Conservation (phyloP, 2,329 filamentous ascomycete genomes). For the Penicillium sp. region DNA sequence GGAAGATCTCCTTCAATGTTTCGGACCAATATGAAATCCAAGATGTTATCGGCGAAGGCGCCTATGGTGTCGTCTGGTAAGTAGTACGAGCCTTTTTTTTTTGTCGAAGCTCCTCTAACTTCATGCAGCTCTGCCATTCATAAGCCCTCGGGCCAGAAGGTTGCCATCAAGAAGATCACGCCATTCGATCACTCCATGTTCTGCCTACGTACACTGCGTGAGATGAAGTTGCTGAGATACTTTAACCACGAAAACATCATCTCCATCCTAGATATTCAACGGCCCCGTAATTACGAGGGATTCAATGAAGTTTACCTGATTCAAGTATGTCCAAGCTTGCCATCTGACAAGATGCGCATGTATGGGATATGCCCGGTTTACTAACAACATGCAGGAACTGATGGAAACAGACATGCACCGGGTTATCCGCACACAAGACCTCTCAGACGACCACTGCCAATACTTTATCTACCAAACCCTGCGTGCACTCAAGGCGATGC, state of each 20-base stretch:
- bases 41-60: conserved; percentile 97
- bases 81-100: conserved; percentile 34
- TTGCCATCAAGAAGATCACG: conserved; percentile 99
- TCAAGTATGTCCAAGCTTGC: conserved; percentile 61
- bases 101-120: not conserved
- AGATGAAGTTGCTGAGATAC: conserved; percentile 98
- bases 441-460: conserved; percentile 98
- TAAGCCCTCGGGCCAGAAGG: conserved; percentile 97
- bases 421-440: conserved; percentile 96
- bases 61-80: conserved; percentile 97
- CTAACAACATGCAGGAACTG: conserved; percentile 64
- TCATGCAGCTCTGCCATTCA: conserved; percentile 83
- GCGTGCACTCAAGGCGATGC: conserved; percentile 97
- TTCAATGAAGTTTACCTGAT: conserved; percentile 99
- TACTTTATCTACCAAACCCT: conserved; percentile 99
- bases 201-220: conserved; percentile 89
- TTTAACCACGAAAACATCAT: conserved; percentile 99
- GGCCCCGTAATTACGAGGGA: conserved; percentile 90
- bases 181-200: conserved; percentile 99
- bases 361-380: not conserved
- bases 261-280: conserved; percentile 98
- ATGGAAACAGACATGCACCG: conserved; percentile 99
- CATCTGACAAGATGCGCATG: not conserved
- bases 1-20: conserved; percentile 99
- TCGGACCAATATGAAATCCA: conserved; percentile 99